Conservation (phyloP, 257 asterid species). For the Solanum neorickii region DNA sequence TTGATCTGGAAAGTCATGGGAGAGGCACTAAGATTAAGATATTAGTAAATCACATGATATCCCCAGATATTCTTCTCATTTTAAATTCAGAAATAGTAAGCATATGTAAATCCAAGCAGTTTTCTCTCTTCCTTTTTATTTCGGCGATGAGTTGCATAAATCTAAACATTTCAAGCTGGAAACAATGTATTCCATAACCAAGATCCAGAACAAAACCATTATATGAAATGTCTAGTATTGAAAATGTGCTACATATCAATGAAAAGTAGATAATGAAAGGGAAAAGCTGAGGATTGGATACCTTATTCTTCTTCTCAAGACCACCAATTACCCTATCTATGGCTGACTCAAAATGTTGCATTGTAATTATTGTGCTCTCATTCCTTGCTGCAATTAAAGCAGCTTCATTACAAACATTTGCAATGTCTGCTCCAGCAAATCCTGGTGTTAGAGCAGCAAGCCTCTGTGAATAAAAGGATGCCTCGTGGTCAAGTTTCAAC, state of each 20-base stretch:
- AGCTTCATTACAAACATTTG: conserved; percentile 91
- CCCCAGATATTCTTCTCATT: neutral
- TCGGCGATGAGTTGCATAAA: neutral
- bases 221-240: neutral
- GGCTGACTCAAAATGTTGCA: conserved; percentile 85
- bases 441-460: conserved; percentile 96
- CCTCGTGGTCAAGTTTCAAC: conserved; percentile 64
- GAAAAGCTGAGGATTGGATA: conserved; percentile 4
- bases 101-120: neutral
- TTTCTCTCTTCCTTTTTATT: neutral
- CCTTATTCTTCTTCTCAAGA: conserved; percentile 85
- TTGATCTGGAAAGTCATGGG: neutral
- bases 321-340: conserved; percentile 90
- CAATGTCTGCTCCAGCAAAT: conserved; percentile 94
- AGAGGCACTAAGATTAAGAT: neutral
- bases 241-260: neutral
- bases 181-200: neutral
- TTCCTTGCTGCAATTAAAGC: conserved; percentile 80
- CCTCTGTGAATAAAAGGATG: conserved; percentile 65
- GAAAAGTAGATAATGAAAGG: neutral
- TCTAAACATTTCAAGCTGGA: neutral
- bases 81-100: neutral
- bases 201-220: neutral
- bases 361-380: conserved; percentile 39
- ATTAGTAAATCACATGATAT: neutral